These are phyloP conservation scores for Cicer chorassanicum DNA, from an alignment of 306 rosid species.

Conservation along the genomic window DNA sequence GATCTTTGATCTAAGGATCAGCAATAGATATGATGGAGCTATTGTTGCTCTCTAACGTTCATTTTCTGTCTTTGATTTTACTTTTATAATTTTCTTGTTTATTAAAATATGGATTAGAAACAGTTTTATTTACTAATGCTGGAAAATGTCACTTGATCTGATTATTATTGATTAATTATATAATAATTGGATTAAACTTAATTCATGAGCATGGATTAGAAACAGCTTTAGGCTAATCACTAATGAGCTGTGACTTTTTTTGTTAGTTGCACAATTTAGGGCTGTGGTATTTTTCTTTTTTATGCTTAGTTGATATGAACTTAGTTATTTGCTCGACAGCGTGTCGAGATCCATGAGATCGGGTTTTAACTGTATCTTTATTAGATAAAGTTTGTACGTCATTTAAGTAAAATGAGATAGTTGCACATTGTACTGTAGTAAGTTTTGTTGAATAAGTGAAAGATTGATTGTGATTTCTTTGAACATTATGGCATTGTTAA, in stretches of 20 bases:
- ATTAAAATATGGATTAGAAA: not conserved
- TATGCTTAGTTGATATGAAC: not conserved
- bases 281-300: not conserved
- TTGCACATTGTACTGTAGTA: slow-evolving; percentile 7
- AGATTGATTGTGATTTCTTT: slow-evolving; percentile 8
- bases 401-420: slow-evolving; percentile 2
- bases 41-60: not conserved
- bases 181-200: not conserved
- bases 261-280: not conserved
- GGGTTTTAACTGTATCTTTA: not conserved
- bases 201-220: not conserved
- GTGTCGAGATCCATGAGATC: slow-evolving; percentile 23
- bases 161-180: slow-evolving; percentile 9
- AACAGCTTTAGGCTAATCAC: not conserved
- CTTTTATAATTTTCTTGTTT: slow-evolving; percentile 2
- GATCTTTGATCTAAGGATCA: slow-evolving; percentile 21
- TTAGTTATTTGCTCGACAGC: not conserved
- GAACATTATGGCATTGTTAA: not conserved
- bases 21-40: slow-evolving; percentile 3
- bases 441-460: slow-evolving; percentile 23
- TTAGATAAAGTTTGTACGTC: not conserved
- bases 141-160: slow-evolving; percentile 7
- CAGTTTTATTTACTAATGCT: not conserved
- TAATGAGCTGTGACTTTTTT: slow-evolving; percentile 2
- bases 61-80: not conserved